A percentile compares a stretch with the other conserved stretches of the same genome.
phyloP scores from a whole-genome alignment of 2,329 filamentous ascomycete genomes.

The Lomentospora prolificans region DNA sequence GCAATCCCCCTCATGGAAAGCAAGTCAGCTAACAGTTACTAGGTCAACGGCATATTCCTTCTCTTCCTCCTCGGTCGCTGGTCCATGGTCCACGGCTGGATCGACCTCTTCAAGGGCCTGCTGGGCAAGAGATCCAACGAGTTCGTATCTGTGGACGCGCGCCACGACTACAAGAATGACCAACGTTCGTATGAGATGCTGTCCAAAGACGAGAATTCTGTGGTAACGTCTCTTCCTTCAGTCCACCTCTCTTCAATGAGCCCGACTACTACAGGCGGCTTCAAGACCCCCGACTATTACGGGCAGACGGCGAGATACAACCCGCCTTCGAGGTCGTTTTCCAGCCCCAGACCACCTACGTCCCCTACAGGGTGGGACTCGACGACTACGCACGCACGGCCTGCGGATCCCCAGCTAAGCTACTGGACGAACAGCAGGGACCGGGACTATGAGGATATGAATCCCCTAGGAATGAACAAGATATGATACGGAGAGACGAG shows the following conservation, averaged over 20 bases:
- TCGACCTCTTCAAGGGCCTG: conserved; percentile 46
- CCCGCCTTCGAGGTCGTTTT: conserved; percentile 44
- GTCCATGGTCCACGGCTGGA: conserved; percentile 82
- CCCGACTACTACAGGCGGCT: conserved; percentile 21
- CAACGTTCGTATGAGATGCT: conserved; percentile 76
- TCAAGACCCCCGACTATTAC: conserved; percentile 46
- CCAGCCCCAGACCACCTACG: conserved; percentile 41
- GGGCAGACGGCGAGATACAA: conserved; percentile 44
- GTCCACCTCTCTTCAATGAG: conserved; percentile 13
- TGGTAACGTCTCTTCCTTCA: conserved; percentile 41
- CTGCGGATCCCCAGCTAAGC: conserved; percentile 13
- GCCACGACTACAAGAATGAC: conserved; percentile 49
- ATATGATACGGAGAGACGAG: conserved; percentile 25
- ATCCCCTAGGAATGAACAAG: conserved; percentile 47
- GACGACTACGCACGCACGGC: conserved; percentile 4
- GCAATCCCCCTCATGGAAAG: not conserved
- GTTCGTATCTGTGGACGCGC: conserved; percentile 82
- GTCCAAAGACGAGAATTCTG: conserved; percentile 43
- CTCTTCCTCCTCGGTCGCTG: conserved; percentile 71
- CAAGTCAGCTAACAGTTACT: not conserved
- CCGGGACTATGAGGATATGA: conserved; percentile 29
- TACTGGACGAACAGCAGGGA: not conserved
- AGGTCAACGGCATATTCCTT: conserved; percentile 79
- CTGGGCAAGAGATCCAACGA: conserved; percentile 54
- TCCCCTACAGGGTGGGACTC: conserved; percentile 6